These are phyloP conservation scores for Ceratocystis papillata DNA, from an alignment of 2,329 filamentous ascomycete genomes.

Conservation along the genomic window DNA sequence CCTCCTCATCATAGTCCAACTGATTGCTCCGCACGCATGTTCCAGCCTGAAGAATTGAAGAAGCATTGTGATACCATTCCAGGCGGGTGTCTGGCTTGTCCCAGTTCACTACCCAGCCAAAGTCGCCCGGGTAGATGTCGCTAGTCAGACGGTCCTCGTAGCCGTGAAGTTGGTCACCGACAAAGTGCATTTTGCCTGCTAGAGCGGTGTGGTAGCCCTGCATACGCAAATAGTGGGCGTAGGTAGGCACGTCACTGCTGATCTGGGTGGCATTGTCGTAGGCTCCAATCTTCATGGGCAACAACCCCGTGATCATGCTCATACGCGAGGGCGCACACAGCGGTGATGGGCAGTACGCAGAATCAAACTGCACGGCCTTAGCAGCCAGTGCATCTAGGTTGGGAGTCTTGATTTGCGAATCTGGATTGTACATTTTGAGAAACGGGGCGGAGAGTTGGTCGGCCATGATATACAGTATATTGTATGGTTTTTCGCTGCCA, in stretches of 20 bases:
- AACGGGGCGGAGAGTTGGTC: slow-evolving; percentile 87
- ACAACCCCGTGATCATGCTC: slow-evolving; percentile 84
- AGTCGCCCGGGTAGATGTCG: slow-evolving; percentile 90
- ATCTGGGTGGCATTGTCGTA: slow-evolving; percentile 88
- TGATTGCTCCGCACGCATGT: slow-evolving; percentile 86
- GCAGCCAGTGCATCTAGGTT: slow-evolving; percentile 75
- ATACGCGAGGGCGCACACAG: slow-evolving; percentile 87
- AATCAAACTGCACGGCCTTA: slow-evolving; percentile 79
- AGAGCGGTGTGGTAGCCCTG: slow-evolving; percentile 82
- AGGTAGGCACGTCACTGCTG: slow-evolving; percentile 74
- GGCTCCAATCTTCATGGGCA: slow-evolving; percentile 82
- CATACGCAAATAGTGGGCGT: slow-evolving; percentile 78
- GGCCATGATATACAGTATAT: slow-evolving; percentile 75
- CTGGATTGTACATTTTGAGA: slow-evolving; percentile 81
- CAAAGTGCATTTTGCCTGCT: slow-evolving; percentile 96
- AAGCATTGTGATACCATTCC: slow-evolving; percentile 96
- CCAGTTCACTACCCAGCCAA: slow-evolving; percentile 94
- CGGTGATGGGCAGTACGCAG: slow-evolving; percentile 86
- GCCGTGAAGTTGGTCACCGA: slow-evolving; percentile 86
- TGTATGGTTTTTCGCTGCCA: slow-evolving; percentile 31
- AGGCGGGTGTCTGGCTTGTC: slow-evolving; percentile 75
- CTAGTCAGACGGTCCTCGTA: slow-evolving; percentile 89
- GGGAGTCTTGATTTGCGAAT: slow-evolving; percentile 84
- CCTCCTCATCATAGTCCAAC: slow-evolving; percentile 90
- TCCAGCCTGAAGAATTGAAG: slow-evolving; percentile 82